Percentiles rank a stretch among this genome's conserved stretches.
Evolutionary conservation across 306 rosid species (phyloP).

Genomic region (Acacia crassicarpa): DNA sequence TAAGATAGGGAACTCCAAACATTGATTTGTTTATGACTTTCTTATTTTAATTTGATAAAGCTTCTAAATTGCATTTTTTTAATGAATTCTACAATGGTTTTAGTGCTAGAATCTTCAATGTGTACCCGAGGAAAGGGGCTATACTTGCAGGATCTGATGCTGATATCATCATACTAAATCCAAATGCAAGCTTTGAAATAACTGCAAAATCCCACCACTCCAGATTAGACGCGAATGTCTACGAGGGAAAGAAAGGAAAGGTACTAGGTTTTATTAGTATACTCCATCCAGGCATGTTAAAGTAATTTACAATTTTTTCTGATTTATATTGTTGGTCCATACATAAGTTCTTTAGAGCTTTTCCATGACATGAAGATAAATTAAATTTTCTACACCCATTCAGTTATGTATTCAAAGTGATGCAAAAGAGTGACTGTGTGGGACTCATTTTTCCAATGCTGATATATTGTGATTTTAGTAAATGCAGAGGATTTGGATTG

Average conservation of each 20-base stretch:
- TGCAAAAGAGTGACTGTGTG: background rate
- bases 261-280: slow-evolving; percentile 35
- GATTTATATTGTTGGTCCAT: background rate
- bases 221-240: slow-evolving; percentile 78
- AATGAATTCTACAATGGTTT: slow-evolving; percentile 23
- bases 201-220: slow-evolving; percentile 82
- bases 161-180: slow-evolving; percentile 87
- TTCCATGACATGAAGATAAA: background rate
- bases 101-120: slow-evolving; percentile 92
- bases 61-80: slow-evolving; percentile 4
- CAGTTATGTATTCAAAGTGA: background rate
- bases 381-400: background rate
- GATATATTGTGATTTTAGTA: background rate
- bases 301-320: background rate
- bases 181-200: slow-evolving; percentile 82
- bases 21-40: background rate
- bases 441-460: background rate
- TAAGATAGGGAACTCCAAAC: background rate
- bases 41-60: slow-evolving; percentile 7
- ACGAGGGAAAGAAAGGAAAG: slow-evolving; percentile 91
- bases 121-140: slow-evolving; percentile 87
- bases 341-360: background rate
- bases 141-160: slow-evolving; percentile 90
- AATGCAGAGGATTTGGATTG: background rate
- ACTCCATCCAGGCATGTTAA: background rate